Evolutionary conservation across 345 rosid species (phyloP).

Genomic region (Citrus sp.): DNA sequence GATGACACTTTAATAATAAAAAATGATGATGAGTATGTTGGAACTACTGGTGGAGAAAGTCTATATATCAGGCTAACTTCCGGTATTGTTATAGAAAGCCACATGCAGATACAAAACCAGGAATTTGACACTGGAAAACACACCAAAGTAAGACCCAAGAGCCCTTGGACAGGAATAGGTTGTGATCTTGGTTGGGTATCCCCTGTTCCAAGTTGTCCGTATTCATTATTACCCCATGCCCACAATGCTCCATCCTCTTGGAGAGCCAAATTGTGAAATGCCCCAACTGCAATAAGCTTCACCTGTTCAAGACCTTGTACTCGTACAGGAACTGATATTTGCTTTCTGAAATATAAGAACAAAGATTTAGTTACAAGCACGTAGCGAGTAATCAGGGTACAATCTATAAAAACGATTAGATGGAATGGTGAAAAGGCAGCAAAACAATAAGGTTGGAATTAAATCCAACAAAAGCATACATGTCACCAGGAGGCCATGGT

Average conservation of each 20-base stretch:
- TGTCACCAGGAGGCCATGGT: slow-evolving; percentile 99
- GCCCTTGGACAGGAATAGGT: slow-evolving; percentile 89
- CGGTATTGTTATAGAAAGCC: neutral
- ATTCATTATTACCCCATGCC: slow-evolving; percentile 99
- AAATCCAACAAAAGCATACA: slow-evolving; percentile 39
- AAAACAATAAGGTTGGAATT: neutral
- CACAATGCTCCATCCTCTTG: slow-evolving; percentile 88
- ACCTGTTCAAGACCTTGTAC: slow-evolving; percentile 97
- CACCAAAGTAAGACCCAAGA: slow-evolving; percentile 79
- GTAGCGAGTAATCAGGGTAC: neutral
- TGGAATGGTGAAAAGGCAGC: neutral
- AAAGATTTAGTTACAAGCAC: neutral
- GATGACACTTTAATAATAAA: slow-evolving; percentile 2
- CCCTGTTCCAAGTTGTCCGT: slow-evolving; percentile 99
- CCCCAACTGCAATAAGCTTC: slow-evolving; percentile 88
- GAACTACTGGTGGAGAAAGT: neutral
- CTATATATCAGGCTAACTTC: neutral
- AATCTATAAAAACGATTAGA: neutral
- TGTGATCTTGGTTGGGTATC: slow-evolving; percentile 99
- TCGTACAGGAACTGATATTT: slow-evolving; percentile 92
- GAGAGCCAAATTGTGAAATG: slow-evolving; percentile 97
- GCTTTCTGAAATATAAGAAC: slow-evolving; percentile 55
- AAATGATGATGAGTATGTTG: neutral
- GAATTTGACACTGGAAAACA: slow-evolving; percentile 20
- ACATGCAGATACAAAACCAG: neutral